Base-by-base conservation (phyloP, 139 green algal genomes). In the Chlamydomonas applanata region DNA sequence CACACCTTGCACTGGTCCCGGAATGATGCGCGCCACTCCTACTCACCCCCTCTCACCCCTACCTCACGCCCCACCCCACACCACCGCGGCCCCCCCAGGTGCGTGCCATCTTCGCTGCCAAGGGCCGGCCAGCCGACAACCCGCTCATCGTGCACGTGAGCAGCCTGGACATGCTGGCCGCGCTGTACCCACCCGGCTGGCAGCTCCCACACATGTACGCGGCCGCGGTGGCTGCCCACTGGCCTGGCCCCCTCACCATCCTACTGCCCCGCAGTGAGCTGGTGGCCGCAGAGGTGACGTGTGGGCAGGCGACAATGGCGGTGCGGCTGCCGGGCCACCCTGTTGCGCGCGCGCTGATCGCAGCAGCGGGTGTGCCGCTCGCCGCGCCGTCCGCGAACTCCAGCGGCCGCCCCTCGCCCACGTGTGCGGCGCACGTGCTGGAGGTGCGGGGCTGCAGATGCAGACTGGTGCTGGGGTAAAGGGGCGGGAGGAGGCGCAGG, bases 101-200 rank as follows among this genome's bases (percentile, higher is more conserved):
- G 40, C 40, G 40, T 11, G 40, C 40, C n/a, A 80, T 91, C 1
- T 91, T 79, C 61, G 66, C 53, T 1, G 81, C 83, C n/a, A 91
- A 91, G 62, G 73, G 73, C 2, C 74, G 86, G 20, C 86, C 86
- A 0, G 35, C 76, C n/a, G 83, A 89, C 81, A 89, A 91, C 76
- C 86, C 86, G 0, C 81, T 91, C n/a, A 91, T 91, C n/a, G 68
- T 91, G 1, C 86, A 91, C 40, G 54, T 80, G 66, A 82, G 75
- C 22, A 82, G 75, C 24, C 63, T 90, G 4, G 78, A 79, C 1
- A 88, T 90, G 86, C 73, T 90, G 9, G 27, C 49, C 2, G 40
- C 54, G 16, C 79, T 90, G 22, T 90, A 89, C 67, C 75, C 80
- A 35, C 30, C 60, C 19, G 74, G 74, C 44, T 82, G 82, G 75